A percentile compares a stretch with the other conserved stretches of the same genome.
phyloP scores from a whole-genome alignment of 108 stramenopile genomes.

The Cyclotella cryptica region DNA sequence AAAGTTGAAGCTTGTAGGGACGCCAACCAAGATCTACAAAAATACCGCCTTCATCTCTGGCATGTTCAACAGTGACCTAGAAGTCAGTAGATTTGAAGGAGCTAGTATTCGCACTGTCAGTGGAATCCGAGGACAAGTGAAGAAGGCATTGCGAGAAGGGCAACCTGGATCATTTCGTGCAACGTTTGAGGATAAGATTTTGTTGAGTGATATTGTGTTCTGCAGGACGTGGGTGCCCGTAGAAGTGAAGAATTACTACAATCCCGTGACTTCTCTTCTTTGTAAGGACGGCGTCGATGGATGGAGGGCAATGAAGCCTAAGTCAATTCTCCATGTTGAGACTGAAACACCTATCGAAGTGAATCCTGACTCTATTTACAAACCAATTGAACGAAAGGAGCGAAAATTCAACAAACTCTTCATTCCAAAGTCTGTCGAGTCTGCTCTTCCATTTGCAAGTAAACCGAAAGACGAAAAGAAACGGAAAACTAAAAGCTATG shows the following conservation, averaged over 20 bases:
- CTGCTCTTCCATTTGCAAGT: conserved; percentile 90
- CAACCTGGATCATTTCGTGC: conserved; percentile 95
- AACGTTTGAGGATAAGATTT: conserved; percentile 99
- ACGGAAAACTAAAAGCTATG: conserved; percentile 81
- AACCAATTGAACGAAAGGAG: conserved; percentile 91
- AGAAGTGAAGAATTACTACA: conserved; percentile 92
- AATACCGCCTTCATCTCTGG: conserved; percentile 99
- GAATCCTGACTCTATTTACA: conserved; percentile 97
- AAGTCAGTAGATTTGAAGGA: conserved; percentile 95
- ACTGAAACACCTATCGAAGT: conserved; percentile 91
- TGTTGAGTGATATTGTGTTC: conserved; percentile 96
- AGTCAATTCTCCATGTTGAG: conserved; percentile 91
- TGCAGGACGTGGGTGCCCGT: conserved; percentile 99
- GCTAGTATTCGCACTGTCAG: conserved; percentile 95
- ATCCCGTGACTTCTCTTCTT: conserved; percentile 94
- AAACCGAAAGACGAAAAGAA: conserved; percentile 90
- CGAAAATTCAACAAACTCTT: conserved; percentile 83
- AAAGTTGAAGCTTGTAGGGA: conserved; percentile 98
- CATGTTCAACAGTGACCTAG: conserved; percentile 98
- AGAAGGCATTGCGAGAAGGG: conserved; percentile 92
- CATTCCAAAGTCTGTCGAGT: conserved; percentile 93
- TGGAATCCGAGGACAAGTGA: conserved; percentile 96
- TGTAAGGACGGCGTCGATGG: conserved; percentile 63
- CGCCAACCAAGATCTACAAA: conserved; percentile 95
- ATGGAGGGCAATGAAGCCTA: conserved; percentile 92